Conservation (phyloP, 129 eudicot genomes). For the Chrysanthemum lavandulifolium region DNA sequence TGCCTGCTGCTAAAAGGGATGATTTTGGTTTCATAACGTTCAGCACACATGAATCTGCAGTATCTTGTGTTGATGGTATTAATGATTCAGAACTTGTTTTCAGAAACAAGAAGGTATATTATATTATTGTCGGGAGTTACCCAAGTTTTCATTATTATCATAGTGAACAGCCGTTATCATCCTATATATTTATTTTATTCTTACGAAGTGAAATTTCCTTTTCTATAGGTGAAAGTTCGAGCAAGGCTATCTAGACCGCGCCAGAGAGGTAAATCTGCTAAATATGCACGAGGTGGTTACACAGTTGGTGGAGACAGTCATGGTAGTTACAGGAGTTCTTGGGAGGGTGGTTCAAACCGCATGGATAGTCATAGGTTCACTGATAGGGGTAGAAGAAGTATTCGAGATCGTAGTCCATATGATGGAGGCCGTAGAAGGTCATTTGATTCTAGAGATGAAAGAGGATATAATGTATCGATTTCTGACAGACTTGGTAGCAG, state of each 20-base stretch:
- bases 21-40: slow-evolving; percentile 51
- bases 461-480: slow-evolving; percentile 31
- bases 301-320: slow-evolving; percentile 32
- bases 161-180: background rate
- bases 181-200: too few species aligned
- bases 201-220: background rate
- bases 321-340: slow-evolving; percentile 29
- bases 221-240: slow-evolving; percentile 39
- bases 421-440: slow-evolving; percentile 38
- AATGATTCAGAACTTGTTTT: slow-evolving; percentile 49
- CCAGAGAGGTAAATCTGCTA: slow-evolving; percentile 44
- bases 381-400: slow-evolving; percentile 37
- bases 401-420: slow-evolving; percentile 40
- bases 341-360: slow-evolving; percentile 35
- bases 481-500: slow-evolving; percentile 36
- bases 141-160: background rate
- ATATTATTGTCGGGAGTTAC: background rate
- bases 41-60: slow-evolving; percentile 45
- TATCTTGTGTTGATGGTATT: slow-evolving; percentile 45
- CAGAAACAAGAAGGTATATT: slow-evolving; percentile 41
- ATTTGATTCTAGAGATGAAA: slow-evolving; percentile 32
- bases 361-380: slow-evolving; percentile 25
- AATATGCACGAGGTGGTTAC: slow-evolving; percentile 49
- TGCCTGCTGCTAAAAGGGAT: slow-evolving; percentile 53
- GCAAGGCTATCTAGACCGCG: slow-evolving; percentile 54